Base-by-base conservation (phyloP, 139 green algal species). In the Chlorella sp. region DNA sequence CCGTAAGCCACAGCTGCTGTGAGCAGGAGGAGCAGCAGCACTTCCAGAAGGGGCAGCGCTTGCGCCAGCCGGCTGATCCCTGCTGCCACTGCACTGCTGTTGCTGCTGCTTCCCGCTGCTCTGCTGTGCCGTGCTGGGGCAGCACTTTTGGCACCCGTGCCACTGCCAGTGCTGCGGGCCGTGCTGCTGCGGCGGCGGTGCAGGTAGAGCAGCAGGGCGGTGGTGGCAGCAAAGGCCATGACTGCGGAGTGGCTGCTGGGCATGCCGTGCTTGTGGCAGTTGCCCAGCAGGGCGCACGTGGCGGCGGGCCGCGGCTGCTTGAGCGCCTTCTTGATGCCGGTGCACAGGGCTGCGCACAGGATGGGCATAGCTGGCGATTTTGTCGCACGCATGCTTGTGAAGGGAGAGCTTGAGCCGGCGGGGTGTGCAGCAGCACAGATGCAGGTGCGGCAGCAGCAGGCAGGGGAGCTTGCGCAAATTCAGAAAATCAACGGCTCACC, bases 211-310 rank as follows among this genome's bases (percentile, higher is more conserved):
- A 83, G 73, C 43, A 82, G 46, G 43, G 40, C 41, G 16, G 30
- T 83, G 24, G 62, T n/a, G 30, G 70, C 68, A 11, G 74, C 67
- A 69, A 81, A 88, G 7, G 84, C 76, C 84, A 88, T 86, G 38
- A 82, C 76, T 3, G 73, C 68, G 41, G 78, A 48, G 65, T 88
- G 84, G 48, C 60, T 81, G 48, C 56, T 78, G 64, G 84, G 84
- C 84, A 88, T 88, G 64, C 84, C 84, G 13, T 81, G 56, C 58
- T 86, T 83, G 44, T 69, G 58, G 46, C 84, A 88, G 46, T 88
- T 88, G 14, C 64, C 75, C 40, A 88, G 34, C 76, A 73, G 51
- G 13, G 60, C 46, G 36, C 84, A 88, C 9, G n/a, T 77, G 26
- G 73, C 44, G 7, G 76, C 54, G 36, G 84, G 84, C 2, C 84